Evolutionary conservation across 805 yeast species (phyloP).

Genomic region (Grigorovia humatica): DNA sequence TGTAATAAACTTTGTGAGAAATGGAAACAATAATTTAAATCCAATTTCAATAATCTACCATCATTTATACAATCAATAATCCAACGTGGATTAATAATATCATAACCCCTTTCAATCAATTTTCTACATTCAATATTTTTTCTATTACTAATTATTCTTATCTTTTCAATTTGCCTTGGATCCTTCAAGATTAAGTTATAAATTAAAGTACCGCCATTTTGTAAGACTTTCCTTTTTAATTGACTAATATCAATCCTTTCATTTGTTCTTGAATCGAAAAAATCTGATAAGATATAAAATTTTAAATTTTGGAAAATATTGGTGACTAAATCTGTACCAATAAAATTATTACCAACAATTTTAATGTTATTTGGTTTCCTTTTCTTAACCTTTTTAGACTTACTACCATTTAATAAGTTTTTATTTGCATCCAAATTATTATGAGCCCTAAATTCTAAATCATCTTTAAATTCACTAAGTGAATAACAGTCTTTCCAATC

Average conservation of each 20-base stretch:
- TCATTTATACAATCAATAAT: slow-evolving; percentile 43
- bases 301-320: slow-evolving; percentile 35
- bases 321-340: slow-evolving; percentile 10
- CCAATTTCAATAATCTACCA: slow-evolving; percentile 38
- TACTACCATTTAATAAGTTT: neutral
- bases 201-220: slow-evolving; percentile 43
- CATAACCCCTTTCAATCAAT: slow-evolving; percentile 40
- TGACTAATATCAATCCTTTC: slow-evolving; percentile 27
- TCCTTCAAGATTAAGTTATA: slow-evolving; percentile 25
- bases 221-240: slow-evolving; percentile 31
- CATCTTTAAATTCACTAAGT: slow-evolving; percentile 35
- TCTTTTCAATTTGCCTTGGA: slow-evolving; percentile 5
- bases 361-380: slow-evolving; percentile 4
- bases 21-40: slow-evolving; percentile 46
- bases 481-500: slow-evolving; percentile 45
- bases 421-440: neutral
- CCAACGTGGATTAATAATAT: slow-evolving; percentile 63
- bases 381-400: neutral
- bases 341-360: slow-evolving; percentile 4
- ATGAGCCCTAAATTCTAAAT: neutral
- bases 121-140: slow-evolving; percentile 31
- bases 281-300: slow-evolving; percentile 49
- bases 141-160: slow-evolving; percentile 31
- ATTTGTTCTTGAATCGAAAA: slow-evolving; percentile 11
- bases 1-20: slow-evolving; percentile 28